phyloP scores from a whole-genome alignment of 2,329 filamentous ascomycete species.

The Gnomoniopsis sp. region DNA sequence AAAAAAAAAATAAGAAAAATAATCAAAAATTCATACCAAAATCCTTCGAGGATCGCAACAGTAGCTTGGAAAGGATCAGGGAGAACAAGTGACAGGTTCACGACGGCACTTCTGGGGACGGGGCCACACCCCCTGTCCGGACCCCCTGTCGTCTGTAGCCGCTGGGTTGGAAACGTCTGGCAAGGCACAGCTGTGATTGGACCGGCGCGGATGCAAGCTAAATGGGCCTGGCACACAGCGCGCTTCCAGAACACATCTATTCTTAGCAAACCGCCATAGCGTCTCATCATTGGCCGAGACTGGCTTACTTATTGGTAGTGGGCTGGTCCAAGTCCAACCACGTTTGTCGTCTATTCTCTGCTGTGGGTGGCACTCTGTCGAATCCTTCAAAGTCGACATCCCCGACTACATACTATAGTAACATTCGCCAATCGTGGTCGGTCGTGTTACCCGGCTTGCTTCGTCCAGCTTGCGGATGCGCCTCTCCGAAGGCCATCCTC shows the following conservation, averaged over 20 bases:
- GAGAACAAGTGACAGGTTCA: not conserved
- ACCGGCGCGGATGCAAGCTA: slow-evolving; percentile 7
- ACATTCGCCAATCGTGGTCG: no score
- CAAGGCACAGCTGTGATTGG: slow-evolving; percentile 11
- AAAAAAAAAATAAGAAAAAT: no score
- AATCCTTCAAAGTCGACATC: no score
- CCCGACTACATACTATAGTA: no score
- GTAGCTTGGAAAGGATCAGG: no score
- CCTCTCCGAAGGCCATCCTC: not conserved
- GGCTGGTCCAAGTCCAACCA: slow-evolving; percentile 3
- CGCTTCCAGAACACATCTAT: slow-evolving; percentile 15
- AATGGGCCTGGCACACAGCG: slow-evolving; percentile 16
- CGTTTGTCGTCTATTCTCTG: not conserved
- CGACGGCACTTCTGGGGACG: not conserved
- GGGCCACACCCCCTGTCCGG: slow-evolving; percentile 3
- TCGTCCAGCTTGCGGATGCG: not conserved
- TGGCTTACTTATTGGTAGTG: not conserved
- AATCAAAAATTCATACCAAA: no score
- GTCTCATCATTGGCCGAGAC: not conserved
- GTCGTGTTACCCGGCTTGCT: no score
- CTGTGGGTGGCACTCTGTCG: no score
- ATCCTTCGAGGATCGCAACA: no score
- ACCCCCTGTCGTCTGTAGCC: slow-evolving; percentile 13
- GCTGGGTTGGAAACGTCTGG: slow-evolving; percentile 15
- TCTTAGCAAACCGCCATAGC: slow-evolving; percentile 7